Evolutionary conservation across 2,329 filamentous ascomycete genomes (phyloP), one percentile per base, ranked within the genome.

Genomic region (Penicillium thymicola): DNA sequence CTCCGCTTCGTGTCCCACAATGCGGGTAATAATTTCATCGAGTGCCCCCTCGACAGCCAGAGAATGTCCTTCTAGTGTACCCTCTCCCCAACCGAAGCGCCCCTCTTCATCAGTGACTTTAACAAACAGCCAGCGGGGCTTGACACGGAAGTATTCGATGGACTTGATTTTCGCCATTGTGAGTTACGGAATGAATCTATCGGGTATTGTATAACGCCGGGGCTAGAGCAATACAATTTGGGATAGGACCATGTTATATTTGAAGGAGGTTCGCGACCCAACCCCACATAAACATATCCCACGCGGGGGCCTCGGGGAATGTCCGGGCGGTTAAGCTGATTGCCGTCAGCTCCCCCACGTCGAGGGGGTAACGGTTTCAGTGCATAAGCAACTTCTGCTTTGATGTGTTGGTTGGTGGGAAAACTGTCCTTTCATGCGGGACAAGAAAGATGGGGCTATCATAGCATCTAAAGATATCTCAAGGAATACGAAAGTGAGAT

Each of bases 41-140:
- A 92, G 75, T 52, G 86, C 86, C 0, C 89, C 89, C 69, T 92
- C 89, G 0, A 92, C 86, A 2, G 89, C 87, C 55, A 89, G 81
- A 0, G 85, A 85, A 65, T 92, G 89, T 0, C 89, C 89, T 71
- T 92, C 89, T 0, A 92, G 74, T 0, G 87, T 88, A 0, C 86
- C 87, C 69, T 92, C 89, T 23, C 89, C 89, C 89, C 89, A 92
- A 6, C 89, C 89, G 34, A 80, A 76, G 30, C 82, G 78, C 2
- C 83, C 87, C 1, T 80, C 78, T n/a, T 85, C 83, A 66, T 92
- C 88, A 1, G 83, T 86, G 62, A 92, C 82, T 71, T 92, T 92
- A 62, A 92, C 88, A 63, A 92, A 90, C 1, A 92, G 78, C 89
- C 89, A 92, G 27, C 89, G 80, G 8, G 89, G 89, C 49, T 86